Conservation (phyloP, 495 filamentous ascomycete species). For the Penicillium ucsense region DNA sequence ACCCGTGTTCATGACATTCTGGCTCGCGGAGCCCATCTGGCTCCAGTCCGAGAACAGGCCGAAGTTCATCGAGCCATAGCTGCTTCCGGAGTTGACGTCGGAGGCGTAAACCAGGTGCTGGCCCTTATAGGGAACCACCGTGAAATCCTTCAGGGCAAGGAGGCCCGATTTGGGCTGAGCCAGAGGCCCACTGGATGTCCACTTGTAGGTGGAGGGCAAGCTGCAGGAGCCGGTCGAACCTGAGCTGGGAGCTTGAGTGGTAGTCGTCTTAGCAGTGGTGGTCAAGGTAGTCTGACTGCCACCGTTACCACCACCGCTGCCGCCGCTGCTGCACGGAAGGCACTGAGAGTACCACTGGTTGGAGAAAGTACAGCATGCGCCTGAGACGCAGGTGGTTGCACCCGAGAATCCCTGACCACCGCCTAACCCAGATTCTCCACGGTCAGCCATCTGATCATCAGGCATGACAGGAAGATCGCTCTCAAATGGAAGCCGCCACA, state of each 20-base stretch:
- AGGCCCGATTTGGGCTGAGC: slow-evolving; percentile 40
- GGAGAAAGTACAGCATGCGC: background rate
- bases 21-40: slow-evolving; percentile 41
- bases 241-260: background rate
- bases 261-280: background rate
- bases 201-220: slow-evolving; percentile 45
- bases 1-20: slow-evolving; percentile 36
- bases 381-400: background rate
- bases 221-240: slow-evolving; percentile 20
- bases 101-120: slow-evolving; percentile 47
- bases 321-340: background rate
- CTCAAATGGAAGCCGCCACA: background rate
- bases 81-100: slow-evolving; percentile 23
- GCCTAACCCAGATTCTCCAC: background rate
- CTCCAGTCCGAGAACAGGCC: slow-evolving; percentile 44
- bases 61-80: slow-evolving; percentile 51
- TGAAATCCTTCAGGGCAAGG: slow-evolving; percentile 50
- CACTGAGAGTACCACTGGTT: slow-evolving; percentile 1
- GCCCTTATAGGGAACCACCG: slow-evolving; percentile 39
- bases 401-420: background rate
- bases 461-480: background rate
- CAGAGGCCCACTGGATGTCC: slow-evolving; percentile 40
- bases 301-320: no score
- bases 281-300: background rate
- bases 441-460: no score